These are phyloP conservation scores for Rhizopogon salebrosus DNA, from an alignment of 768 basidiomycete genomes.

Conservation along the genomic window DNA sequence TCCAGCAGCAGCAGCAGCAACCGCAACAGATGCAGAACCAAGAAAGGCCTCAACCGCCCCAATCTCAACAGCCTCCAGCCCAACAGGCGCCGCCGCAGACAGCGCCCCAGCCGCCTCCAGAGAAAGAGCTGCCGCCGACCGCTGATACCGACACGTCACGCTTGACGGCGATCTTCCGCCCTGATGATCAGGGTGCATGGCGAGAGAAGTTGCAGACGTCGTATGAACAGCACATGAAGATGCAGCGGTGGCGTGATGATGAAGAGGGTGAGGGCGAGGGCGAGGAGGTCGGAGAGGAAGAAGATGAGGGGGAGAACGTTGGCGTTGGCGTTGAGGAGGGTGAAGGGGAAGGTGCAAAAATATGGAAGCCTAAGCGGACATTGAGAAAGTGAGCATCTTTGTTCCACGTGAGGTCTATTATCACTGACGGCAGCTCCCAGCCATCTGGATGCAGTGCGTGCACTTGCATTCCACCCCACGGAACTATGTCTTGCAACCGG, in stretches of 20 bases:
- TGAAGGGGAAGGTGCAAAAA: slow-evolving; percentile 64
- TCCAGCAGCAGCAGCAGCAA: slow-evolving; percentile 34
- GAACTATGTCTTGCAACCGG: slow-evolving; percentile 87
- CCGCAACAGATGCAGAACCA: slow-evolving; percentile 17
- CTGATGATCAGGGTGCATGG: slow-evolving; percentile 85
- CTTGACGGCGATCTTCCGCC: slow-evolving; percentile 79
- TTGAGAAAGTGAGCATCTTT: slow-evolving; percentile 72
- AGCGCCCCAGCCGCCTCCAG: slow-evolving; percentile 5
- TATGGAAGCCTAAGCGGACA: slow-evolving; percentile 84
- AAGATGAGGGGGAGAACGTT: slow-evolving; percentile 52
- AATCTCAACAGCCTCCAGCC: slow-evolving; percentile 38
- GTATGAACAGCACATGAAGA: slow-evolving; percentile 39
- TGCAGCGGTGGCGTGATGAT: slow-evolving; percentile 40
- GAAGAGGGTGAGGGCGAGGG: slow-evolving; percentile 53
- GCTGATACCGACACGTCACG: slow-evolving; percentile 17
- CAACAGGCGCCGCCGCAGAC: slow-evolving; percentile 10
- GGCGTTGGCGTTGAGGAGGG: slow-evolving; percentile 54
- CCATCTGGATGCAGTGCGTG: slow-evolving; percentile 90
- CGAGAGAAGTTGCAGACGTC: slow-evolving; percentile 68
- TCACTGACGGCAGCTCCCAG: slow-evolving; percentile 34
- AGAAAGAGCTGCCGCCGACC: slow-evolving; percentile 5
- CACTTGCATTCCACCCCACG: slow-evolving; percentile 83
- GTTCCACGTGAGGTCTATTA: slow-evolving; percentile 2
- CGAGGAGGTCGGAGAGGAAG: slow-evolving; percentile 66
- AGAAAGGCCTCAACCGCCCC: slow-evolving; percentile 25